Evolutionary conservation across 805 yeast genomes (phyloP), one percentile per base, ranked within the genome.

Genomic region (Tetrapisispora pingtungensis): DNA sequence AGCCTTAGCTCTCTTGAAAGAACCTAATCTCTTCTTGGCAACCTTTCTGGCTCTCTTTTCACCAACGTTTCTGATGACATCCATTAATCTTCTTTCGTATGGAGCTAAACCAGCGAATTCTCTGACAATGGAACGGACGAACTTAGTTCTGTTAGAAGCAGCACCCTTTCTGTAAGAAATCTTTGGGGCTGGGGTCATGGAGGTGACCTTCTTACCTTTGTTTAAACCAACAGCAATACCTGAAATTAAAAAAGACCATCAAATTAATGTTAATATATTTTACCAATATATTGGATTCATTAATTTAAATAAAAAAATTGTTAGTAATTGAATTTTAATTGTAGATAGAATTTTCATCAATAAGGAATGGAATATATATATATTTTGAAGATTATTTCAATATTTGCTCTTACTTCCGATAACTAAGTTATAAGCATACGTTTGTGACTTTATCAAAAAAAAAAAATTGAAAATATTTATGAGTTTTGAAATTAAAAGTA

Each of bases 11-110:
- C 99, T 94, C 80, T 81, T 82, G 84, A 90, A 95, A 66, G 98
- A 87, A 78, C 99, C 99, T 70, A 93, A 86, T 86, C 93, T 90
- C 95, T 86, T 93, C 93, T 93, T 93, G 61, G 97, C 97, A 70
- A 93, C 88, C 88, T 93, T 93, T 87, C 93, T 86, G 63, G 99
- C 98, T 81, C 97, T 93, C 95, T 93, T 93, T 79, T 93, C 99
- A 82, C 96, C 96, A 72, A 96, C 89, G 80, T 94, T 93, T 83
- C 98, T 93, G 84, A 93, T 81, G 77, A 93, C 81, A 79, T 93
- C 99, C 68, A 94, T 84, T 72, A 93, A 82, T 79, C 99, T 89
- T 81, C 96, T 89, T 80, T 93, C 99, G 75, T 93, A 93, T 76
- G 99, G 98, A 59, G 99, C 96, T 70, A 93, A 81, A 72, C 98